Conservation (phyloP, 345 rosid genomes). For the Populus simonii region DNA sequence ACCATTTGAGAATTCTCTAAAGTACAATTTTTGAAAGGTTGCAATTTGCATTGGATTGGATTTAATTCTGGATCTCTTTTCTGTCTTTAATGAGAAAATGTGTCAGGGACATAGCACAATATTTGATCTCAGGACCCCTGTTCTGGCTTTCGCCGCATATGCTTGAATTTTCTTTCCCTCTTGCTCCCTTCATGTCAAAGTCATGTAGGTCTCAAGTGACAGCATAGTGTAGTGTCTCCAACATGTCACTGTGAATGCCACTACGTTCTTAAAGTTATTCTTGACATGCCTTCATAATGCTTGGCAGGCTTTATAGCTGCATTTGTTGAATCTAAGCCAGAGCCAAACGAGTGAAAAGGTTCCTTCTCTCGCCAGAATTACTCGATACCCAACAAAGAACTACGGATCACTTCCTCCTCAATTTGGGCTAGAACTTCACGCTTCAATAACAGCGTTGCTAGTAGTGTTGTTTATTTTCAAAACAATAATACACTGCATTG, state of each 20-base stretch:
- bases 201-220: background rate
- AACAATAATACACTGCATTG: background rate
- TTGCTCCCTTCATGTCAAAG: background rate
- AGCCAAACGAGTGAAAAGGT: background rate
- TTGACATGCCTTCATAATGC: background rate
- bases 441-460: background rate
- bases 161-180: background rate
- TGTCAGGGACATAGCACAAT: background rate
- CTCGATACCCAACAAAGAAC: background rate
- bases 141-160: background rate
- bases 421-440: background rate
- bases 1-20: background rate
- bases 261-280: background rate
- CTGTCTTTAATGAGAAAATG: background rate
- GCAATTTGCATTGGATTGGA: background rate
- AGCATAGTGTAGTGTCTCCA: background rate
- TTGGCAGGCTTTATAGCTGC: background rate
- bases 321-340: background rate
- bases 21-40: background rate
- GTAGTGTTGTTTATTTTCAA: background rate
- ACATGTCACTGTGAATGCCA: background rate
- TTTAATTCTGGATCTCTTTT: background rate
- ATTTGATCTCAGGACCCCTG: background rate
- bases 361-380: background rate
- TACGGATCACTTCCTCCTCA: background rate